Conservation (phyloP, 2,329 filamentous ascomycete genomes). For the Neonectria punicea region DNA sequence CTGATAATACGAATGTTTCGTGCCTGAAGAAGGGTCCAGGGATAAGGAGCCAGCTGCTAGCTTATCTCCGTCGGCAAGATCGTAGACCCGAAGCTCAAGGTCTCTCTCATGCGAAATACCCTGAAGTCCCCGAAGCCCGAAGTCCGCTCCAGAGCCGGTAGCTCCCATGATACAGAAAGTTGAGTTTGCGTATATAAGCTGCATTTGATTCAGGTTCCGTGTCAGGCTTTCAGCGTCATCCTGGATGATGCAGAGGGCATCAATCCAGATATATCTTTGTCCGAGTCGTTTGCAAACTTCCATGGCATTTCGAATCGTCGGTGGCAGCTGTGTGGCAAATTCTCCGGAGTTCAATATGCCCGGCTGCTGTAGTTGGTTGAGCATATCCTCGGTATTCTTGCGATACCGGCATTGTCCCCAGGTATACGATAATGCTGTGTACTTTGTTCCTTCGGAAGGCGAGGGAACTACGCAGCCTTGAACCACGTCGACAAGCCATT, state of each 20-base stretch:
- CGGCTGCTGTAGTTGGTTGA: conserved; percentile 4
- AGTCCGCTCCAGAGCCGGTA: conserved; percentile 22
- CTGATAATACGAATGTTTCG: conserved; percentile 25
- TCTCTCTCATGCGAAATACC: conserved; percentile 12
- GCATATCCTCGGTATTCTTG: conserved; percentile 18
- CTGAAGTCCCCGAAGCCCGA: conserved; percentile 20
- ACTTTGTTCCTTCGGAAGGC: conserved; percentile 4
- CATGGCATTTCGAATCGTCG: conserved; percentile 23
- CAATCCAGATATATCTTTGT: conserved; percentile 25
- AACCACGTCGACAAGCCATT: conserved; percentile 23
- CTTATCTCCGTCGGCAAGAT: conserved; percentile 18
- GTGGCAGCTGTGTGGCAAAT: conserved; percentile 21
- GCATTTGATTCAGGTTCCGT: conserved; percentile 27
- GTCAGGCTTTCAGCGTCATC: conserved; percentile 18
- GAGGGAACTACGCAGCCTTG: conserved; percentile 18
- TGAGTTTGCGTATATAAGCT: conserved; percentile 24
- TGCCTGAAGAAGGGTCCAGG: conserved; percentile 4
- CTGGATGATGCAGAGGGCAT: conserved; percentile 25
- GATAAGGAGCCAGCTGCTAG: conserved; percentile 2
- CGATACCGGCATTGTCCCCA: conserved; percentile 22
- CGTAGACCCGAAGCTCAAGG: conserved; percentile 18
- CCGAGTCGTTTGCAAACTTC: conserved; percentile 13
- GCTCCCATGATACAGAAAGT: conserved; percentile 21
- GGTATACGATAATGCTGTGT: conserved; percentile 25
- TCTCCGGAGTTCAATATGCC: conserved; percentile 1